Evolutionary conservation across 192 early-diverging fungal genomes (phyloP).

Genomic region (Podochytrium sp.): DNA sequence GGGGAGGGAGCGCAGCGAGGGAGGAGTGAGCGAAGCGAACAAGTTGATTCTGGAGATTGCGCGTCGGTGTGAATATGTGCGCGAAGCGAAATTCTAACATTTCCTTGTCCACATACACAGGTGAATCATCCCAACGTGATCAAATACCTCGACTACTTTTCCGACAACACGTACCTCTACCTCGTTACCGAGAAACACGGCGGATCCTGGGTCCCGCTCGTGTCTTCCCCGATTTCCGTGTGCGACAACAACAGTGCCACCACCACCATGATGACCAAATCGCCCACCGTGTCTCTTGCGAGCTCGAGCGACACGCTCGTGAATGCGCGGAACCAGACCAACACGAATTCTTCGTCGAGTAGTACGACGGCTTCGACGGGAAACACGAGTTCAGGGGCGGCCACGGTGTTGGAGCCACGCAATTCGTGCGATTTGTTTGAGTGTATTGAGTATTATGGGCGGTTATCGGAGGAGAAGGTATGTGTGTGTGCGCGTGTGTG

Average conservation of each 20-base stretch:
- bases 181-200: constrained; percentile 59
- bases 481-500: neutral
- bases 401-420: constrained; percentile 49
- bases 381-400: neutral
- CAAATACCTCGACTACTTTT: constrained; percentile 51
- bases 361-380: neutral
- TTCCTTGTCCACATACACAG: constrained; percentile 5
- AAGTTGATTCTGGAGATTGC: too few species aligned
- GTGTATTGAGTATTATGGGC: constrained; percentile 70
- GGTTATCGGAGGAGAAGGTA: constrained; percentile 60
- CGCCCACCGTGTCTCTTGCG: neutral
- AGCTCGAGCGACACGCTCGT: constrained; percentile 2
- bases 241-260: too few species aligned
- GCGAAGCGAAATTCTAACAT: too few species aligned
- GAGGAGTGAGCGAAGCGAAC: too few species aligned
- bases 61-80: too few species aligned
- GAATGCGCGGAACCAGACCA: too few species aligned
- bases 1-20: too few species aligned
- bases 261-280: too few species aligned
- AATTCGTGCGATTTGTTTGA: constrained; percentile 69
- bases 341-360: too few species aligned
- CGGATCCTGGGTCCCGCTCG: constrained; percentile 35
- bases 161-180: constrained; percentile 45
- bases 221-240: too few species aligned
- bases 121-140: constrained; percentile 67